Evolutionary conservation across 495 filamentous ascomycete genomes (phyloP), one percentile per base, ranked within the genome.

Genomic region (Penicillium angulare): DNA sequence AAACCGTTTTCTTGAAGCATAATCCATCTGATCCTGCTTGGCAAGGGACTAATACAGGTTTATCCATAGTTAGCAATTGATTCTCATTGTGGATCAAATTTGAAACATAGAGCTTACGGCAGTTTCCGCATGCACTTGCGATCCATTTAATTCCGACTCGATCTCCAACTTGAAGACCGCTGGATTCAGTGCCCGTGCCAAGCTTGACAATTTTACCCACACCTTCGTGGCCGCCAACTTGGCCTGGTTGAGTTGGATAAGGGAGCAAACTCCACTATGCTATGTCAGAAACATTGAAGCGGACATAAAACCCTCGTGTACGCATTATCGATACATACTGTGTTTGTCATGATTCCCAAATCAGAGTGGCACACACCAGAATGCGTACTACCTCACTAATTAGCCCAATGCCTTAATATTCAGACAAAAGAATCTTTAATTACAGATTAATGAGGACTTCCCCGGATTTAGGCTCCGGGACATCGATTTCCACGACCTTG

Each of bases 341-440:
- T 61, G 56, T 82, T 82, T 34, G 73, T 76, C 78, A 87, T 87
- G 56, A 86, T 66, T 21, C 77, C 74, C 52, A 76, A 66, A 57
- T 90, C 86, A 10, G 81, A 85, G 61, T 86, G 84, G 63, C 86
- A 88, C 27, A 90, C 82, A 41, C 86, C 86, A 1, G 80, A 83
- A 53, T 88, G 85, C 20, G 85, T 84, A 24, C 82, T 83, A 46
- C 7, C 2, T 27, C 4, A 31, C 3, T 15, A 7, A 40, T 42
- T 33, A 52, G 45, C 13, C 27, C 17, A 10, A 21, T 68, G 22
- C n/a, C 5, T 24, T 7, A 29, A 9, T 0, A 15, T 8, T 0
- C 2, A 17, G 0, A 7, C 5, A 8, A 0, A 23, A 3, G 4
- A 18, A 6, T 3, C 7, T 6, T 47, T 71, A 40, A 68, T n/a